Evolutionary conservation across 306 rosid genomes (phyloP).

Genomic region (Inga oerstediana): DNA sequence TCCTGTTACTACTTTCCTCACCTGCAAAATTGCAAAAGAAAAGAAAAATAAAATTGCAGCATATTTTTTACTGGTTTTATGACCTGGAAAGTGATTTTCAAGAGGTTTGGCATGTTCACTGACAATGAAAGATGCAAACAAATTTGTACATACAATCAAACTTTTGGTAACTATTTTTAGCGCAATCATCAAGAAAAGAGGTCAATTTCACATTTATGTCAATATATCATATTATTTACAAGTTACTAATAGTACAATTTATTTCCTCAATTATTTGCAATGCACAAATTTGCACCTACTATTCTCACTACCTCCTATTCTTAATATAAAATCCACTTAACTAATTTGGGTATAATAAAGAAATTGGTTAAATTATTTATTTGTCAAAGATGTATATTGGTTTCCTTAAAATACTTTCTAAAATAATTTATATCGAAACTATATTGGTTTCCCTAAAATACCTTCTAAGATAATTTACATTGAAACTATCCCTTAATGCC

Average conservation of each 20-base stretch:
- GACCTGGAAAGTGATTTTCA: neutral
- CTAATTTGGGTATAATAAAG: too few relatives aligned
- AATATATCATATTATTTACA: neutral
- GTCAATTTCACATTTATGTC: neutral
- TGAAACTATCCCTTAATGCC: too few relatives aligned
- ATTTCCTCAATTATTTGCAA: neutral
- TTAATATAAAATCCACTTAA: too few relatives aligned
- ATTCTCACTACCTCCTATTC: neutral
- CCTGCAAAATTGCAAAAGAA: constrained; percentile 31
- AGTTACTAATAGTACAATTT: neutral
- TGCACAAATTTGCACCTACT: neutral
- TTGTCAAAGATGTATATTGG: too few relatives aligned
- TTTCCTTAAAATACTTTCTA: too few relatives aligned
- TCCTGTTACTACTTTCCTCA: constrained; percentile 1
- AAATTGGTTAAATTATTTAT: too few relatives aligned
- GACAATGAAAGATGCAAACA: neutral
- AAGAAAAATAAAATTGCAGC: neutral
- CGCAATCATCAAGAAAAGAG: neutral
- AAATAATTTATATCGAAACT: too few relatives aligned
- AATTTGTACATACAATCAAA: neutral
- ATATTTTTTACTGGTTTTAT: neutral
- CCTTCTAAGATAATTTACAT: too few relatives aligned
- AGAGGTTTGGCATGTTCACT: neutral
- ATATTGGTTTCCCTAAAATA: too few relatives aligned
- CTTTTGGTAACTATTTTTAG: too few relatives aligned